A percentile compares a stretch with the other conserved stretches of the same genome.
phyloP scores from a whole-genome alignment of 2,329 filamentous ascomycete genomes.

The Zasmidium angulare region DNA sequence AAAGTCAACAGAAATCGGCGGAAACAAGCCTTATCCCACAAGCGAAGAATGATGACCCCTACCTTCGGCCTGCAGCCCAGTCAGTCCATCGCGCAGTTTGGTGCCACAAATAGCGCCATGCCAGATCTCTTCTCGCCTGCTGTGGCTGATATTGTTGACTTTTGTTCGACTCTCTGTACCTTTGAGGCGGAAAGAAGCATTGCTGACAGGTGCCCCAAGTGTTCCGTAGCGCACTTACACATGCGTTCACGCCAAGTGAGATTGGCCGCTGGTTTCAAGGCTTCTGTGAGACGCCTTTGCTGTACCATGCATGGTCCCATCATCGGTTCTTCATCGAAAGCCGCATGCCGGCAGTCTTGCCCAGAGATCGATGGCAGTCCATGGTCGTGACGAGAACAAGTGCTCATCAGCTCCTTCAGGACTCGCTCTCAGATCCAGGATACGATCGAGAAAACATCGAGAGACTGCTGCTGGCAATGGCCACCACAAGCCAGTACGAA shows the following conservation, averaged over 20 bases:
- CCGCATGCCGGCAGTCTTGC: background rate
- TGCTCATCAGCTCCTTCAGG: background rate
- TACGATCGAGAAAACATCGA: background rate
- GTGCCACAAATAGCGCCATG: background rate
- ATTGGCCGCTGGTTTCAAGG: background rate
- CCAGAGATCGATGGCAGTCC: background rate
- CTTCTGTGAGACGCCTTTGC: background rate
- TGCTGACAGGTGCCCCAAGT: background rate
- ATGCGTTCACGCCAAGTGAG: background rate
- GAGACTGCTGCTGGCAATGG: background rate
- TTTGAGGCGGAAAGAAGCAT: background rate
- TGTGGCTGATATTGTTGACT: background rate
- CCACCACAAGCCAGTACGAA: background rate
- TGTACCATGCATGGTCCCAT: background rate
- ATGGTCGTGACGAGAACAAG: background rate
- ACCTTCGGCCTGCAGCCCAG: background rate
- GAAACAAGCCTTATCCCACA: background rate
- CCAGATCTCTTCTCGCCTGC: background rate
- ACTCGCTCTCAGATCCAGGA: background rate
- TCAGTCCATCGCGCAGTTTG: background rate
- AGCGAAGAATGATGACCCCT: background rate
- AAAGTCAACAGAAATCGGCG: background rate
- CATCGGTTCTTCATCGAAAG: background rate
- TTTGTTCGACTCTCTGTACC: background rate
- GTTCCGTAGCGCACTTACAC: background rate